Percentiles rank a stretch among this genome's conserved stretches.
phyloP scores from a whole-genome alignment of 2,329 filamentous ascomycete species.

The Thielaviopsis populi region DNA sequence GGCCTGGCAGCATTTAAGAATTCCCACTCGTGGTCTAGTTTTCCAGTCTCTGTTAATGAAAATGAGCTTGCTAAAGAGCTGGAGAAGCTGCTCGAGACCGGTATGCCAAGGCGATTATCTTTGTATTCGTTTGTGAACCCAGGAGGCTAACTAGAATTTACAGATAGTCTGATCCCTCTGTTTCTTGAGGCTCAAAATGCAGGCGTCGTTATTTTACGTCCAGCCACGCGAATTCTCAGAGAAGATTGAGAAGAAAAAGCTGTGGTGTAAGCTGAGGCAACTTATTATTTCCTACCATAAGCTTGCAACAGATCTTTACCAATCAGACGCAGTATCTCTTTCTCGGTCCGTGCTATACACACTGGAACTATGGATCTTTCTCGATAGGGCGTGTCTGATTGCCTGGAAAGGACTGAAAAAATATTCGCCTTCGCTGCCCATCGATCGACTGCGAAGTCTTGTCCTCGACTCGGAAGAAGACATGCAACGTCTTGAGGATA shows the following conservation, averaged over 20 bases:
- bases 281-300: slow-evolving; percentile 20
- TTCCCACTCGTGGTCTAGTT: not conserved
- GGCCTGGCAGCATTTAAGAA: not conserved
- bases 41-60: not conserved
- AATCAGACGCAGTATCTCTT: slow-evolving; percentile 28
- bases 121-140: not conserved
- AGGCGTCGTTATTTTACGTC: slow-evolving; percentile 21
- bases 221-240: not conserved
- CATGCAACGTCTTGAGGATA: slow-evolving; percentile 28
- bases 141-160: not conserved
- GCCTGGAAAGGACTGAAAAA: slow-evolving; percentile 29
- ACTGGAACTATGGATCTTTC: slow-evolving; percentile 43
- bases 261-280: slow-evolving; percentile 21
- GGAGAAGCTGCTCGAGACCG: not conserved
- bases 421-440: slow-evolving; percentile 33
- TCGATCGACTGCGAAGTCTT: slow-evolving; percentile 28
- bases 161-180: slow-evolving; percentile 20
- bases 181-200: slow-evolving; percentile 26
- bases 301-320: slow-evolving; percentile 23
- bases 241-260: not conserved
- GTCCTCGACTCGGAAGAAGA: slow-evolving; percentile 30
- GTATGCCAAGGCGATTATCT: not conserved
- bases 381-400: slow-evolving; percentile 32
- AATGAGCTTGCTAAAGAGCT: not conserved
- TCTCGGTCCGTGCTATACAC: slow-evolving; percentile 43